Conservation (phyloP, 129 eudicot genomes). For the Silybum marianum region DNA sequence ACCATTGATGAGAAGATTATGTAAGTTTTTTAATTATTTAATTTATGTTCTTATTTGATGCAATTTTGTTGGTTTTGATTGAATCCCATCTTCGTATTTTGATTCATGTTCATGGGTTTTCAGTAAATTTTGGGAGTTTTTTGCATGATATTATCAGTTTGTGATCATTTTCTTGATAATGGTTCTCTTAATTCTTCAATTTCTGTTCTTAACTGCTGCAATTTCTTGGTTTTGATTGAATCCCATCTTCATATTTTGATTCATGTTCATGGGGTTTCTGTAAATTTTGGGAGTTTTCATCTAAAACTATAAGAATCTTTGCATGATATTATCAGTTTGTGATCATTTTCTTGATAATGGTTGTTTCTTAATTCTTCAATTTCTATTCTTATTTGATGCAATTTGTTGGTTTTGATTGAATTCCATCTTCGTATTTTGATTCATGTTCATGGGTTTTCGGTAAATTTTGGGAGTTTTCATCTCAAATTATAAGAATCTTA, state of each 20-base stretch:
- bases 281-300: not conserved
- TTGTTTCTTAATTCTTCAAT: not conserved
- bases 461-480: not conserved
- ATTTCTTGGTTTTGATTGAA: not conserved
- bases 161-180: not conserved
- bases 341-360: not conserved
- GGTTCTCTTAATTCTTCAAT: not conserved
- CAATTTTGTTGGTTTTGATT: not conserved
- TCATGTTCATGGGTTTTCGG: not conserved
- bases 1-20: slow-evolving; percentile 40
- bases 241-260: not conserved
- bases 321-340: not conserved
- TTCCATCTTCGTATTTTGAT: not conserved
- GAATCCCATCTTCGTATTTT: not conserved
- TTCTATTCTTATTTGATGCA: not conserved
- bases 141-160: not conserved
- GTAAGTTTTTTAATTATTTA: slow-evolving; percentile 42
- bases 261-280: not conserved
- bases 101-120: not conserved
- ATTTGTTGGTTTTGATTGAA: slow-evolving; percentile 9
- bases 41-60: slow-evolving; percentile 8
- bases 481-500: not conserved
- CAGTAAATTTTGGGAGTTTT: not conserved
- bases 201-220: not conserved
- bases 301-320: not conserved